Evolutionary conservation across 805 yeast genomes (phyloP).

Genomic region (Teunomyces barrocoloradensis): DNA sequence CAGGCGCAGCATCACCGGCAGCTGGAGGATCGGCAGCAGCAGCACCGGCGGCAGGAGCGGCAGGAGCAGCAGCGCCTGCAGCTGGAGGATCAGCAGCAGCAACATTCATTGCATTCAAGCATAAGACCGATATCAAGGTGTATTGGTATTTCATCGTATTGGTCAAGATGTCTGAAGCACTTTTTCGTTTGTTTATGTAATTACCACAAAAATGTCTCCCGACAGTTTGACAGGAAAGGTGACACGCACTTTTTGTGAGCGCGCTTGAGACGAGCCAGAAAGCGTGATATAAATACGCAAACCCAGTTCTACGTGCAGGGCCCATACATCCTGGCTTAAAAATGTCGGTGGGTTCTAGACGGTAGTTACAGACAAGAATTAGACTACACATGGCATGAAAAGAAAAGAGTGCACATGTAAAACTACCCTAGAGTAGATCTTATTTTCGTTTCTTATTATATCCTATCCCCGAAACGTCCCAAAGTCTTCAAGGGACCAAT

Average conservation of each 20-base stretch:
- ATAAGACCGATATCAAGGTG: conserved; percentile 8
- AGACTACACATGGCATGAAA: background rate
- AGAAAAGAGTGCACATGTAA: no score
- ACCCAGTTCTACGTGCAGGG: background rate
- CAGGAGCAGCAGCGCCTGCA: conserved; percentile 6
- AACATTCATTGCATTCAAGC: conserved; percentile 7
- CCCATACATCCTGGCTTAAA: background rate
- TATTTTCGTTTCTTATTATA: background rate
- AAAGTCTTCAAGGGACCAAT: background rate
- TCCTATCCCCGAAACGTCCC: background rate
- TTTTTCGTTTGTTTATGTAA: background rate
- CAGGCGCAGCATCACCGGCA: conserved; percentile 13
- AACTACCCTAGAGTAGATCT: no score
- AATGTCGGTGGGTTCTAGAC: background rate
- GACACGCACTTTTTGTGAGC: background rate
- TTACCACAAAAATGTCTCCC: background rate
- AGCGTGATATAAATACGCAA: background rate
- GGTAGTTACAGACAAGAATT: background rate
- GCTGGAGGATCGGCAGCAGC: conserved; percentile 12
- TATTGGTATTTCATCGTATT: conserved; percentile 5
- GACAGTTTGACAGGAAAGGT: background rate
- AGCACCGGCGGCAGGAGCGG: conserved; percentile 6
- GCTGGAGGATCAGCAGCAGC: conserved; percentile 13
- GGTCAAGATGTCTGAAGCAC: background rate
- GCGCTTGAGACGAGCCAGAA: background rate